Evolutionary conservation across 192 early-diverging fungal species (phyloP), one percentile per base, ranked within the genome.

Genomic region (Backusella macrospora): DNA sequence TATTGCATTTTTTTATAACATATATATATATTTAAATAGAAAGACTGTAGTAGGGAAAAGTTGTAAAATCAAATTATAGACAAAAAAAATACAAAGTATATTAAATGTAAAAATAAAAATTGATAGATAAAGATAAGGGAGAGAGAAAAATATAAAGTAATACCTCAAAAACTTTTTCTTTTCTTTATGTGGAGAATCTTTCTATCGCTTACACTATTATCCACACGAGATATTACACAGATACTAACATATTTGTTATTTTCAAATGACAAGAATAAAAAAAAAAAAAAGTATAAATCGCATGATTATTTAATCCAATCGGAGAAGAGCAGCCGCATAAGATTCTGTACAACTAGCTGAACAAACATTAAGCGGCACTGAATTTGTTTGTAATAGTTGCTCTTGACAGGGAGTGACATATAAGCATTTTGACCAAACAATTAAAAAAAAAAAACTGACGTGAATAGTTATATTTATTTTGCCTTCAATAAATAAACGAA

Each of bases 251-350:
- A 5, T 13, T 64, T 64, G 29, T 64, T 64, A 37, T 64, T 37
- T 26, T 64, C 62, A 52, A 18, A 18, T 6, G 16, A 39, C 26
- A 16, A 26, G 13, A 65, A 34, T 34, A 39, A n/a, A 65, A n/a
- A 65, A 65, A 38, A 62, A 5, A 38, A 64, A 9, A 64, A 39
- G 26, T 65, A 65, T 39, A 65, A 68, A 68, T 68, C 42, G 67
- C 67, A 68, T 68, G 67, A 68, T 68, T 68, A 68, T 68, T 68
- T 34, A 46, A 23, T 4, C 67, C 67, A 68, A 68, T 68, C 67
- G 67, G 67, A 68, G 52, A 26, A 21, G 21, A 23, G 10, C 26
- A 59, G 26, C 21, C 21, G 10, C 21, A 10, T 0, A 18, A 59
- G 13, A n/a, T 13, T 59, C 23, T 59, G 52, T 59, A 23, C 52